Percentiles rank a stretch among this genome's conserved stretches.
These are phyloP conservation scores for Cladorrhinum sp. DNA, from an alignment of 2,329 filamentous ascomycete genomes.

Conservation along the genomic window DNA sequence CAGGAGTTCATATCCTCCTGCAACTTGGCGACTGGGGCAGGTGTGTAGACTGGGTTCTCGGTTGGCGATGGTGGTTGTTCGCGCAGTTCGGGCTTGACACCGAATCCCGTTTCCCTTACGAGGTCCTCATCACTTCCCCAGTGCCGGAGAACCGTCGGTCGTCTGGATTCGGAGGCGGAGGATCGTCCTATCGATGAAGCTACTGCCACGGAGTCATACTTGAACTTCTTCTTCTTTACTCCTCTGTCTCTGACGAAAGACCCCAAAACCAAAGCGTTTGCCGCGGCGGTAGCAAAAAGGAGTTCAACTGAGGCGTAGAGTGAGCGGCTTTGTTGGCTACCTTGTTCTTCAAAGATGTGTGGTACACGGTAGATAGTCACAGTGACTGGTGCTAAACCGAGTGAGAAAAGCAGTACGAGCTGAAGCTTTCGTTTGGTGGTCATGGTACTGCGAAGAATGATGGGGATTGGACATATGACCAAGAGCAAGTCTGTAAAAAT, in stretches of 20 bases:
- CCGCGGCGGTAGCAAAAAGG: conserved; percentile 79
- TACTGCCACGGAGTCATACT: conserved; percentile 57
- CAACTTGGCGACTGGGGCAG: conserved; percentile 34
- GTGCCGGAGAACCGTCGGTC: conserved; percentile 57
- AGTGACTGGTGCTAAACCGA: conserved; percentile 75
- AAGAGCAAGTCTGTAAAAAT: conserved; percentile 85
- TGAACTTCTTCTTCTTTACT: conserved; percentile 83
- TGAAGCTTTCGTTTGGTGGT: conserved; percentile 72
- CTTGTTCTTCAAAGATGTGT: conserved; percentile 66
- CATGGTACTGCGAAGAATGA: conserved; percentile 79
- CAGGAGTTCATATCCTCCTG: conserved; percentile 43
- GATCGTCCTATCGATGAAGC: conserved; percentile 58
- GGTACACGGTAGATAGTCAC: conserved; percentile 82
- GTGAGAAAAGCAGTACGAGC: conserved; percentile 75
- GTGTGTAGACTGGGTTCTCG: conserved; percentile 27
- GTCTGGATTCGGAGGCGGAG: conserved; percentile 36
- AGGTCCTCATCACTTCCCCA: conserved; percentile 93
- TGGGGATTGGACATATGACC: conserved; percentile 82
- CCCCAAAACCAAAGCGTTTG: conserved; percentile 85
- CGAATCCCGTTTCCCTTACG: conserved; percentile 73
- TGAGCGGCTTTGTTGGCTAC: conserved; percentile 81
- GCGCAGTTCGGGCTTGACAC: conserved; percentile 54
- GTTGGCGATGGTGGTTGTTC: conserved; percentile 30
- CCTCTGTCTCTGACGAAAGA: conserved; percentile 91
- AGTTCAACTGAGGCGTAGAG: conserved; percentile 88